Evolutionary conservation across 2,329 filamentous ascomycete genomes (phyloP).

Genomic region (Clonostachys byssicola): DNA sequence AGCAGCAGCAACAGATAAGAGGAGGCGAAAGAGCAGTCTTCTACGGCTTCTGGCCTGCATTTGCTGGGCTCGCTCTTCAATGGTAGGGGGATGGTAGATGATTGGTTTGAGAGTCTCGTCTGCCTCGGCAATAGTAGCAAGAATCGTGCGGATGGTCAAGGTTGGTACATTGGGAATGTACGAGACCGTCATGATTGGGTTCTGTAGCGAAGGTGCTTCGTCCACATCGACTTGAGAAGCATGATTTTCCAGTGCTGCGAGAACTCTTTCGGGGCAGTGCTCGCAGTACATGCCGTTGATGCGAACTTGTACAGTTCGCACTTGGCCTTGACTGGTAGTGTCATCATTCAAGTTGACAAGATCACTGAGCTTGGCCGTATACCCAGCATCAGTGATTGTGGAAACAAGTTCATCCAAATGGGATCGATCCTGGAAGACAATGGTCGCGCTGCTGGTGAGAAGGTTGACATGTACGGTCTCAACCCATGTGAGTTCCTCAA

Average conservation of each 20-base stretch:
- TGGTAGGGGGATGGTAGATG: constrained; percentile 74
- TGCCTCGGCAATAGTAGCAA: constrained; percentile 60
- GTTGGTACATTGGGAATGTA: constrained; percentile 65
- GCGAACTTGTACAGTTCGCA: constrained; percentile 48
- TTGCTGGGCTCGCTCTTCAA: constrained; percentile 74
- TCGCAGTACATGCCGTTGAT: constrained; percentile 73
- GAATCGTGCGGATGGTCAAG: constrained; percentile 73
- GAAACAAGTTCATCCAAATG: constrained; percentile 29
- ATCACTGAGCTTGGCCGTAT: constrained; percentile 56
- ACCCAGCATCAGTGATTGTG: constrained; percentile 59
- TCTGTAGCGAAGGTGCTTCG: constrained; percentile 48
- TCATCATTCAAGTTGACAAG: constrained; percentile 35
- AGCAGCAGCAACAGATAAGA: constrained; percentile 64
- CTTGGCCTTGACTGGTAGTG: constrained; percentile 15
- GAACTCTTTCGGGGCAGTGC: constrained; percentile 61
- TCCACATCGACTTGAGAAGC: constrained; percentile 31
- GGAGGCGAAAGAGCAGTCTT: constrained; percentile 56
- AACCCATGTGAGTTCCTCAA: constrained; percentile 37
- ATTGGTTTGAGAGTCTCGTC: constrained; percentile 64
- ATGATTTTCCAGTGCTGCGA: constrained; percentile 39
- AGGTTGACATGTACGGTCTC: constrained; percentile 38
- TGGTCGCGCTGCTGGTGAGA: constrained; percentile 4
- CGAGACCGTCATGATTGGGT: constrained; percentile 64
- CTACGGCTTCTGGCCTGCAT: constrained; percentile 56
- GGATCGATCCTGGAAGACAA: constrained; percentile 12